These are phyloP conservation scores for Ascochyta viciae-villosae DNA, from an alignment of 2,329 filamentous ascomycete genomes.

Conservation along the genomic window DNA sequence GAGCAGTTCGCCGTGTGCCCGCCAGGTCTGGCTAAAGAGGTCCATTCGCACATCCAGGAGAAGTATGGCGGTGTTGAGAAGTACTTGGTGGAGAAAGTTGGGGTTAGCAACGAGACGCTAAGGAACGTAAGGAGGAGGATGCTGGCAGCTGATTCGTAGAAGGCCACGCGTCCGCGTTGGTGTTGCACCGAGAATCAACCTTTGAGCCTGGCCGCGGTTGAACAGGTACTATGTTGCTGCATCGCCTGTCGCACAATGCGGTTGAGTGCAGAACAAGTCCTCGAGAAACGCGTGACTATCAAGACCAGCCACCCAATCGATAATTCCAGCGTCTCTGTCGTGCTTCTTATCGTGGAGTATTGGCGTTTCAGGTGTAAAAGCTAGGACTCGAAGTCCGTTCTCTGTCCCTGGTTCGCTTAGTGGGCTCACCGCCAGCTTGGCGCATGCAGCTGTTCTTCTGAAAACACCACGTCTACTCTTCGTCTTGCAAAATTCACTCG, in stretches of 20 bases:
- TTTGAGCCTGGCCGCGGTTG: not conserved
- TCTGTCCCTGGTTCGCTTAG: slow-evolving; percentile 30
- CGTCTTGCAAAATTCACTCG: slow-evolving; percentile 41
- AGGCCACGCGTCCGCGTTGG: slow-evolving; percentile 11
- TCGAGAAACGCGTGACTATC: too few species aligned
- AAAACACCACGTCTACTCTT: slow-evolving; percentile 33
- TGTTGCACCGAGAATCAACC: slow-evolving; percentile 11
- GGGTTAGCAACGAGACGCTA: slow-evolving; percentile 52
- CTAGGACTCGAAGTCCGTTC: slow-evolving; percentile 23
- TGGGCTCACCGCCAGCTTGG: slow-evolving; percentile 41
- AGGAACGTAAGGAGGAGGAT: slow-evolving; percentile 45
- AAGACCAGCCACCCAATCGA: not conserved
- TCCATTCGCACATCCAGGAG: slow-evolving; percentile 64
- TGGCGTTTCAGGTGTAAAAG: slow-evolving; percentile 28
- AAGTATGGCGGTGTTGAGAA: slow-evolving; percentile 70
- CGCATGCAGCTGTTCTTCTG: slow-evolving; percentile 26
- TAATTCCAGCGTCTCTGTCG: not conserved
- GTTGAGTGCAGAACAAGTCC: too few species aligned
- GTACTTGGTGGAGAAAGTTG: slow-evolving; percentile 72
- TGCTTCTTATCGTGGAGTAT: slow-evolving; percentile 13
- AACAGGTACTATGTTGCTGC: too few species aligned
- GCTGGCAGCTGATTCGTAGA: slow-evolving; percentile 26
- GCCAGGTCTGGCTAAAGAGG: slow-evolving; percentile 65
- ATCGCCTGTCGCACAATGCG: too few species aligned
- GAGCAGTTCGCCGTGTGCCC: slow-evolving; percentile 73